Percentiles rank a stretch among this genome's conserved stretches.
Evolutionary conservation across 23 red algal genomes (phyloP).

Genomic region (Cyanidioschyzon merolae): DNA sequence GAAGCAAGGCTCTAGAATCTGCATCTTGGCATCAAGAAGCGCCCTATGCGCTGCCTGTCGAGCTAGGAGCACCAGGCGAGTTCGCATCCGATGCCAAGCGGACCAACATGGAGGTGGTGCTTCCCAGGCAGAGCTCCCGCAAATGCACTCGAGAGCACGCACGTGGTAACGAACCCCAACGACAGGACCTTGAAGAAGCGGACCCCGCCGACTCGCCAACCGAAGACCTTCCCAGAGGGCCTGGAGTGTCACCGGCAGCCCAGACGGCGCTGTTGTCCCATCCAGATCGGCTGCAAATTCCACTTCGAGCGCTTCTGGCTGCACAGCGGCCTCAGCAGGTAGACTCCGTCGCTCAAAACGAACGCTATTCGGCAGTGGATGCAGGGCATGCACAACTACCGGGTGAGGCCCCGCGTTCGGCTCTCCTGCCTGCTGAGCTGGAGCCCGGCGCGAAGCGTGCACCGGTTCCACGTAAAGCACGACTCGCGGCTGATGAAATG

Average conservation of each 20-base stretch:
- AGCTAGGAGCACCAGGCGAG: background rate
- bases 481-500: background rate
- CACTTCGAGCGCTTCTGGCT: background rate
- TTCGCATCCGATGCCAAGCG: background rate
- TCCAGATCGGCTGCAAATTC: background rate
- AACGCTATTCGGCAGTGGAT: background rate
- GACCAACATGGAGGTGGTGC: background rate
- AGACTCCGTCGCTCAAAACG: background rate
- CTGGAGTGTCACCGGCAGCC: no score
- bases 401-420: background rate
- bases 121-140: background rate
- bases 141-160: background rate
- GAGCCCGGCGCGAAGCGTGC: background rate
- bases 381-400: background rate
- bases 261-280: background rate
- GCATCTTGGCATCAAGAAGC: background rate
- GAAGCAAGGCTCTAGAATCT: background rate
- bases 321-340: background rate
- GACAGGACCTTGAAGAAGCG: background rate
- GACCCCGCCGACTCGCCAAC: background rate
- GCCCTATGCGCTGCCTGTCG: background rate
- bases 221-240: background rate
- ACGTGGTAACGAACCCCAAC: background rate
- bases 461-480: background rate
- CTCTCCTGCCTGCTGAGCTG: background rate